Evolutionary conservation across 1,284 basidiomycete species (phyloP).

Genomic region (Termitomyces sp.): DNA sequence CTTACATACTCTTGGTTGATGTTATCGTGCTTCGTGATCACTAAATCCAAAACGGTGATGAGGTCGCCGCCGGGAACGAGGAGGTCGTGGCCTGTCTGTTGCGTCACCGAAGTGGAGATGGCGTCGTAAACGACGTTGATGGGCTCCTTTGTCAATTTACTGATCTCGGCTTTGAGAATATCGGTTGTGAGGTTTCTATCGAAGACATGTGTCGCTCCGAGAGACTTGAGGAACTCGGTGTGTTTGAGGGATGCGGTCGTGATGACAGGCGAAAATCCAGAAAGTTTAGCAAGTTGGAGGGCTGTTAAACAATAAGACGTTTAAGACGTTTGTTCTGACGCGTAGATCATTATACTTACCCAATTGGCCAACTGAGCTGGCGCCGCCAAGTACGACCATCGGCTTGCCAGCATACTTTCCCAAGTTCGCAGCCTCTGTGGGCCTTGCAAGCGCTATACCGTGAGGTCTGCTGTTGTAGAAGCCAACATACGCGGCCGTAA

Average conservation of each 20-base stretch:
- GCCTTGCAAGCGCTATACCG: conserved; percentile 18
- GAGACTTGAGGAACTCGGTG: conserved; percentile 35
- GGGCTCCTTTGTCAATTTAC: conserved; percentile 25
- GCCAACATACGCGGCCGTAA: conserved; percentile 24
- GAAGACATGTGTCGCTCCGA: conserved; percentile 53
- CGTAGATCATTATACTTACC: not conserved
- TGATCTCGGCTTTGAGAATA: conserved; percentile 26
- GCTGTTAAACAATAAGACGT: conserved; percentile 29
- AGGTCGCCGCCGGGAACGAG: conserved; percentile 12
- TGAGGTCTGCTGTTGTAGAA: conserved; percentile 21
- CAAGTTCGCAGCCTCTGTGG: conserved; percentile 13
- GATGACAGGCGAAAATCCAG: conserved; percentile 51
- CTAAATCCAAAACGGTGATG: conserved; percentile 9
- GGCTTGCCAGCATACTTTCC: conserved; percentile 17
- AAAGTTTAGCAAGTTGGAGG: conserved; percentile 45
- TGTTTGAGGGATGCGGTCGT: conserved; percentile 47
- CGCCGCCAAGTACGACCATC: conserved; percentile 31
- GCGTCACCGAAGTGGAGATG: conserved; percentile 24
- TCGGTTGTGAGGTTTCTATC: conserved; percentile 33
- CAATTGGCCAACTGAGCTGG: conserved; percentile 29
- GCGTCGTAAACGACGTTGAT: conserved; percentile 39
- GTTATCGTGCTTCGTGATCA: not conserved
- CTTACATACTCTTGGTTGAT: not conserved
- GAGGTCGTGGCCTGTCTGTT: conserved; percentile 15
- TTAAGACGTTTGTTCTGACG: not conserved